Evolutionary conservation across 2,329 filamentous ascomycete species (phyloP).

Genomic region (Diaporthe vexans): DNA sequence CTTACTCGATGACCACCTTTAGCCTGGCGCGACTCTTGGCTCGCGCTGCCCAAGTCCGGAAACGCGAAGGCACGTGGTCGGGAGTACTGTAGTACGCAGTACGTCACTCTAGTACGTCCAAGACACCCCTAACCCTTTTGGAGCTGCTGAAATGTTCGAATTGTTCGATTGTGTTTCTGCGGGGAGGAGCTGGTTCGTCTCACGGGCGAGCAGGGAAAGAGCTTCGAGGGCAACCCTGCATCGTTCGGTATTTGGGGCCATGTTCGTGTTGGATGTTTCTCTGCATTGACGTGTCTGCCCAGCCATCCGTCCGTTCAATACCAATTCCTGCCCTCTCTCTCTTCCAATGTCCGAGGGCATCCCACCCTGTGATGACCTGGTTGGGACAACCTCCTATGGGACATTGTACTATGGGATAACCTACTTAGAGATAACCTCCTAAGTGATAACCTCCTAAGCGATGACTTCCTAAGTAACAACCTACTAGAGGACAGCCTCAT

Average conservation of each 20-base stretch:
- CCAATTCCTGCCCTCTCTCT: background rate
- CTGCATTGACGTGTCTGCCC: conserved; percentile 24
- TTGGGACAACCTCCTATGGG: too few relatives aligned
- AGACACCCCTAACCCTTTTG: background rate
- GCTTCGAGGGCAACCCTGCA: conserved; percentile 24
- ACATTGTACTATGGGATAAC: too few relatives aligned
- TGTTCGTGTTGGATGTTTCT: conserved; percentile 22
- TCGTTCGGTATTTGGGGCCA: conserved; percentile 11
- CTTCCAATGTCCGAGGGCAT: background rate
- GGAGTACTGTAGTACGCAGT: too few relatives aligned
- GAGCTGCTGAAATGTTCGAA: background rate
- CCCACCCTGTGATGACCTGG: too few relatives aligned
- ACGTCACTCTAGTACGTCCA: background rate
- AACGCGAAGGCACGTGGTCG: conserved; percentile 37
- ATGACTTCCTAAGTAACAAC: too few relatives aligned
- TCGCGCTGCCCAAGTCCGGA: conserved; percentile 2
- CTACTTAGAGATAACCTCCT: too few relatives aligned
- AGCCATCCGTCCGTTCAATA: too few relatives aligned
- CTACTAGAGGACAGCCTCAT: too few relatives aligned
- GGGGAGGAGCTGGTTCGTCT: conserved; percentile 20
- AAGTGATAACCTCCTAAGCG: too few relatives aligned
- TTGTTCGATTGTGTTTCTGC: background rate
- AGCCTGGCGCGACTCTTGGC: conserved; percentile 22
- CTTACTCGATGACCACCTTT: conserved; percentile 18
- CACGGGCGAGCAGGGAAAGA: conserved; percentile 2